Conservation (phyloP, 768 basidiomycete genomes). For the Podaxis sp. region DNA sequence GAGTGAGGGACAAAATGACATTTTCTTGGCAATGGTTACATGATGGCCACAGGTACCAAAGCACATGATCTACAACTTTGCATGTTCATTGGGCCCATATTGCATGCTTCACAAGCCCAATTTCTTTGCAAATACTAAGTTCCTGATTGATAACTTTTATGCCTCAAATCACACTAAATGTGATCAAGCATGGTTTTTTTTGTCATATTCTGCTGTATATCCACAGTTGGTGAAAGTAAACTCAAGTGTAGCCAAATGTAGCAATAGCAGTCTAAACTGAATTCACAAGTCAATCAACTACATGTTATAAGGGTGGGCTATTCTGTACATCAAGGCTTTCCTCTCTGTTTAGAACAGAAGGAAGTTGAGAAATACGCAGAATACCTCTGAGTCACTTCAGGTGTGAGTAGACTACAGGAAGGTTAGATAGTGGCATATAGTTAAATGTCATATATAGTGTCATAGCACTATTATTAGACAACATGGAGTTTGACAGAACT, state of each 20-base stretch:
- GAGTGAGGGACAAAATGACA: conserved; percentile 37
- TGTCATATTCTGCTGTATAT: conserved; percentile 30
- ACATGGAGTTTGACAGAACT: too few relatives aligned
- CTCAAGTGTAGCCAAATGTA: conserved; percentile 33
- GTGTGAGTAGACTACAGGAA: background rate
- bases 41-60: conserved; percentile 29
- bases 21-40: conserved; percentile 38
- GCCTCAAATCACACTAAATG: conserved; percentile 33
- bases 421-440: too few relatives aligned
- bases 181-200: conserved; percentile 27
- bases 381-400: background rate
- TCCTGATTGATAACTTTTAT: conserved; percentile 35
- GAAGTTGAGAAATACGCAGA: too few relatives aligned
- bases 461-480: too few relatives aligned
- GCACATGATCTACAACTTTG: conserved; percentile 35
- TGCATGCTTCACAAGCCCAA: conserved; percentile 25
- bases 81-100: conserved; percentile 33
- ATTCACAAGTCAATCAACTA: conserved; percentile 31
- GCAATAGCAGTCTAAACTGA: conserved; percentile 25
- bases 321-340: conserved; percentile 27
- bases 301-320: conserved; percentile 28
- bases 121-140: conserved; percentile 32
- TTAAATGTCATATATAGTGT: too few relatives aligned
- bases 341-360: conserved; percentile 23
- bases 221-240: conserved; percentile 25